Base-by-base conservation (phyloP, 2,329 filamentous ascomycete species). In the Venturiaceae sp. region DNA sequence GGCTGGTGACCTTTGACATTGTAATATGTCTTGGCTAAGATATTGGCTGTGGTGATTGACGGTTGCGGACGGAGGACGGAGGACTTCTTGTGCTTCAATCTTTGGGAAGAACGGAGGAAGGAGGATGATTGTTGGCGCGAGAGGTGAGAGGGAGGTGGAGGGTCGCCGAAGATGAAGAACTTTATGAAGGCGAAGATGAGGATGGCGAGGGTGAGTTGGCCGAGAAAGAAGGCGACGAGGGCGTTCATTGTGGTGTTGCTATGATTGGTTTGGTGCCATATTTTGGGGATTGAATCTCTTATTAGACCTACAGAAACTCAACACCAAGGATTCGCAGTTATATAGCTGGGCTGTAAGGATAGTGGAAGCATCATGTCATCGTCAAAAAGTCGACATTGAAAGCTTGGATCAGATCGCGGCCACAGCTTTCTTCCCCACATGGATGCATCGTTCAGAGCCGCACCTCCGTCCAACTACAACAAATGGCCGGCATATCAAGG, bases 91-190 rank as follows among this genome's bases (percentile, higher is more conserved):
- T 80, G 83, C 62, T 62, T 60, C 55, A 58, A 39, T 71, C 71
- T 30, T 23, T 61, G 67, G 34, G 65, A 64, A 16, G 71, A 71
- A 13, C 67, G 66, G 28, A 70, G 62, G 3, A 66, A 63, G 64
- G 55, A 71, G 41, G 66, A 68, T 54, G 63, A 59, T 67, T 63
- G 63, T 55, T 62, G 63, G 11, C 62, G 62, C 32, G 54, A 46
- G 62, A 72, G 70, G 73, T 96, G 90, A 26, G 87, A 84, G 61
- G 90, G 81, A 1, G 88, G 90, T 0, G 91, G 90, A 5, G 90
- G 85, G 69, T 97, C 94, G 66, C 94, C 94, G 69, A 99, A 97
- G 69, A 99, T 97, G 82, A 99, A 99, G 83, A 96, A 99, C 71
- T 96, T 96, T 74, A 99, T 97, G 75, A 99, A 97, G 64, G 88